These are phyloP conservation scores for Rosa chinensis DNA, from an alignment of 306 rosid species.

Conservation along the genomic window DNA sequence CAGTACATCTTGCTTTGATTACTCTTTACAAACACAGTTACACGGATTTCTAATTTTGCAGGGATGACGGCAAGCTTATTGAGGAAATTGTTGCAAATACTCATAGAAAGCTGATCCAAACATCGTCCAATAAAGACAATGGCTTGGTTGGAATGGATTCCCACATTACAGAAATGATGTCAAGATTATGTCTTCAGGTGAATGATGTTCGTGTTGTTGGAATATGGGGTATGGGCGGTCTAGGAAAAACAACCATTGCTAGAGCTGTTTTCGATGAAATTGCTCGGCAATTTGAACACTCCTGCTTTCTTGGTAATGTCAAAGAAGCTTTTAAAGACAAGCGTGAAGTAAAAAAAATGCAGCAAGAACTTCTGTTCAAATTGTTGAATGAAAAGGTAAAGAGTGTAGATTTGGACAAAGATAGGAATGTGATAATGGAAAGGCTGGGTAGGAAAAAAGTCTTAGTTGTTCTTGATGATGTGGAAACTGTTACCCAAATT, in stretches of 20 bases:
- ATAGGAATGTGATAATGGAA: too few species aligned
- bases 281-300: too few species aligned
- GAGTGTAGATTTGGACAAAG: not conserved
- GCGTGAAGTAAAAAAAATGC: not conserved
- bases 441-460: too few species aligned
- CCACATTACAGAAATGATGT: not conserved
- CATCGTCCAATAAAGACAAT: not conserved
- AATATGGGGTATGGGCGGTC: conserved; percentile 34
- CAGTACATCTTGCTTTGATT: too few species aligned
- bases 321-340: not conserved
- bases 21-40: too few species aligned
- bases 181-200: not conserved
- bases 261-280: too few species aligned
- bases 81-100: not conserved
- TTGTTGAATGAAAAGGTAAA: not conserved
- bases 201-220: conserved; percentile 5
- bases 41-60: not conserved
- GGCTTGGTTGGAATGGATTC: conserved; percentile 15
- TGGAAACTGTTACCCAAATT: too few species aligned
- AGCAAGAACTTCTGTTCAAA: conserved; percentile 6
- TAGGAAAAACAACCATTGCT: conserved; percentile 16
- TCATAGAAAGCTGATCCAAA: not conserved
- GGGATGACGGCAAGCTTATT: not conserved
- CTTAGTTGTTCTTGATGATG: too few species aligned
- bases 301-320: conserved; percentile 1